Evolutionary conservation across 2,329 filamentous ascomycete species (phyloP).

Genomic region (Claviceps pazoutovae): DNA sequence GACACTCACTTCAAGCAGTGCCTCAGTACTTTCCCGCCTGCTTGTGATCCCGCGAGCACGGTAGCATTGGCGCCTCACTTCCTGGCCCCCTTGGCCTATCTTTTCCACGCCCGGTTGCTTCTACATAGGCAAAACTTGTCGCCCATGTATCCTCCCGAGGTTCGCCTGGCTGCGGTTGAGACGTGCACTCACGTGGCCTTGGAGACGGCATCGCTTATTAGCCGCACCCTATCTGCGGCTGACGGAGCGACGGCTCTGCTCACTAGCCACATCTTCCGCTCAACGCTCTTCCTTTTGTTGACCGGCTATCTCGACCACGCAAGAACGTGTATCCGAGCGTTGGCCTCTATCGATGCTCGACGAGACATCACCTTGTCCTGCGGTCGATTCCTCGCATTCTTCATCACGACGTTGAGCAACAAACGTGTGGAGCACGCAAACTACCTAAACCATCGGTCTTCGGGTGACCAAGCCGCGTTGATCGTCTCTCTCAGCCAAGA

Average conservation of each 20-base stretch:
- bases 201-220: slow-evolving; percentile 66
- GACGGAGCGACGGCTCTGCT: slow-evolving; percentile 61
- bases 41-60: slow-evolving; percentile 54
- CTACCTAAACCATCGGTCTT: slow-evolving; percentile 22
- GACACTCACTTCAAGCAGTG: slow-evolving; percentile 70
- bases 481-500: slow-evolving; percentile 37
- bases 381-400: slow-evolving; percentile 71
- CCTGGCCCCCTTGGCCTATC: slow-evolving; percentile 60
- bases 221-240: slow-evolving; percentile 48
- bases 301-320: slow-evolving; percentile 61
- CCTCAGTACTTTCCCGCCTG: slow-evolving; percentile 58
- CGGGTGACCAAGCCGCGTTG: slow-evolving; percentile 19
- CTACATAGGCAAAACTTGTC: slow-evolving; percentile 82
- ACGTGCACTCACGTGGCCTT: slow-evolving; percentile 60
- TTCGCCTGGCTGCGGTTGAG: slow-evolving; percentile 59
- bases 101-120: slow-evolving; percentile 72
- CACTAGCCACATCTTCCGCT: slow-evolving; percentile 78
- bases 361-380: slow-evolving; percentile 64
- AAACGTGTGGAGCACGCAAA: slow-evolving; percentile 34
- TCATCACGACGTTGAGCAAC: slow-evolving; percentile 51
- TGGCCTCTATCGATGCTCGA: slow-evolving; percentile 54
- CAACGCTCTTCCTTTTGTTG: slow-evolving; percentile 65
- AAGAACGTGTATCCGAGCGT: slow-evolving; percentile 55
- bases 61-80: slow-evolving; percentile 59
- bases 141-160: slow-evolving; percentile 50